Conservation (phyloP, 23 red algal genomes). For the Gracilaria domingensis region DNA sequence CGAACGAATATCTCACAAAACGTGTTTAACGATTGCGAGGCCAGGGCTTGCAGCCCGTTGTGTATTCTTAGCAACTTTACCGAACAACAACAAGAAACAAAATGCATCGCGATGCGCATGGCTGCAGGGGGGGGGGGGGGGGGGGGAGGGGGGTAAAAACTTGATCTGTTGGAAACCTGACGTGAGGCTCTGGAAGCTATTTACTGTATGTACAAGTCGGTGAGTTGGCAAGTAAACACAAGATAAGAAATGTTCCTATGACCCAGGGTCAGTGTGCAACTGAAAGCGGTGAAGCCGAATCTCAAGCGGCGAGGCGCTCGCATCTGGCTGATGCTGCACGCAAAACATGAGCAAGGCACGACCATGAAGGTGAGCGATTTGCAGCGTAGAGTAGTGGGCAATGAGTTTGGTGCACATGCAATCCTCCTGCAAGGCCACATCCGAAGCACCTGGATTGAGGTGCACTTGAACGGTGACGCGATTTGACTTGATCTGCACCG, state of each 20-base stretch:
- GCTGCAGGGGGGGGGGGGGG: neutral
- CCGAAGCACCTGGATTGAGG: neutral
- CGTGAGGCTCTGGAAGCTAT: no score
- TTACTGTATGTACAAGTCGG: no score
- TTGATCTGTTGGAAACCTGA: no score
- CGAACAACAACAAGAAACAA: no score
- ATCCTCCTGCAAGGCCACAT: neutral
- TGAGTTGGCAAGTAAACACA: neutral
- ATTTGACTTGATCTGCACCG: neutral
- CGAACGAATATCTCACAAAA: no score
- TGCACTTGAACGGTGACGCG: neutral
- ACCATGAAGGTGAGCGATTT: neutral
- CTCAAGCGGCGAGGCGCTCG: neutral
- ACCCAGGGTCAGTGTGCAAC: neutral
- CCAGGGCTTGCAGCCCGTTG: no score
- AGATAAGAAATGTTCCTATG: neutral
- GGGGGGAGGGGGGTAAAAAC: no score
- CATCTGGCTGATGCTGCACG: neutral
- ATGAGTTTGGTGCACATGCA: neutral
- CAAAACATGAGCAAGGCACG: neutral
- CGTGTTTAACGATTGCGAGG: no score
- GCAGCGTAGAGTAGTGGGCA: neutral
- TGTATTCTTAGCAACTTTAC: no score
- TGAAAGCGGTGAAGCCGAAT: neutral
- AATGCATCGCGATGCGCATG: no score